A percentile compares a stretch with the other conserved stretches of the same genome.
phyloP scores from a whole-genome alignment of 495 filamentous ascomycete species.

The Talaromyces trachyspermus region DNA sequence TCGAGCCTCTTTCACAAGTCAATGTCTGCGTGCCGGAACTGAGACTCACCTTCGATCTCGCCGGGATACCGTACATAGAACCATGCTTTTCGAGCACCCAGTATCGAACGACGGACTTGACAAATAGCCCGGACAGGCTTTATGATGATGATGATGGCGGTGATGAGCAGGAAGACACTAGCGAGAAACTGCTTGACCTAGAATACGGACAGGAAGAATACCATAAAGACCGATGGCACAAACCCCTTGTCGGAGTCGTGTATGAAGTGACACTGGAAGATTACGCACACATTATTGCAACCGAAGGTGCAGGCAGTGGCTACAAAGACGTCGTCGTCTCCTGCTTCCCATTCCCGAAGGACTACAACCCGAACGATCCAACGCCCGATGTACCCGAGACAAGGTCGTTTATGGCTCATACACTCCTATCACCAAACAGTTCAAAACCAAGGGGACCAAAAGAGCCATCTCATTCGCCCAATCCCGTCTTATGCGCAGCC shows the following conservation, averaged over 20 bases:
- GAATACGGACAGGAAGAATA: conserved; percentile 17
- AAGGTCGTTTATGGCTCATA: conserved; percentile 48
- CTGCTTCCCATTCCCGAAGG: conserved; percentile 57
- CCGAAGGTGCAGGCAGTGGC: conserved; percentile 74
- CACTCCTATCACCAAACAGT: conserved; percentile 45
- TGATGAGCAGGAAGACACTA: conserved; percentile 16
- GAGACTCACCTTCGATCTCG: conserved; percentile 72
- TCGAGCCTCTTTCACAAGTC: conserved; percentile 68
- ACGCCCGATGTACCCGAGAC: conserved; percentile 34
- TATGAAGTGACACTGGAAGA: conserved; percentile 83
- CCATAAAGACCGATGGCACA: conserved; percentile 55
- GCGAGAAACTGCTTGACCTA: conserved; percentile 26
- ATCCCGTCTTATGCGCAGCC: conserved; percentile 69
- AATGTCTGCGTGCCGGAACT: conserved; percentile 75
- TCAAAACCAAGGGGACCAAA: neutral
- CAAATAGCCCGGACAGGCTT: conserved; percentile 24
- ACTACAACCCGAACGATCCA: conserved; percentile 25
- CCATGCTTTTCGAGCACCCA: conserved; percentile 86
- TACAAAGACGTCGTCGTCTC: conserved; percentile 79
- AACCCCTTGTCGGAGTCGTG: conserved; percentile 82
- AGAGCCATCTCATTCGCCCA: conserved; percentile 36
- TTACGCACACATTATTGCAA: conserved; percentile 79
- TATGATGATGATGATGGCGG: conserved; percentile 12
- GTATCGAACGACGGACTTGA: conserved; percentile 34
- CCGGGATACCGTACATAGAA: conserved; percentile 79